Conservation (phyloP, 2,329 filamentous ascomycete genomes). For the Plectosphaerella sp. region DNA sequence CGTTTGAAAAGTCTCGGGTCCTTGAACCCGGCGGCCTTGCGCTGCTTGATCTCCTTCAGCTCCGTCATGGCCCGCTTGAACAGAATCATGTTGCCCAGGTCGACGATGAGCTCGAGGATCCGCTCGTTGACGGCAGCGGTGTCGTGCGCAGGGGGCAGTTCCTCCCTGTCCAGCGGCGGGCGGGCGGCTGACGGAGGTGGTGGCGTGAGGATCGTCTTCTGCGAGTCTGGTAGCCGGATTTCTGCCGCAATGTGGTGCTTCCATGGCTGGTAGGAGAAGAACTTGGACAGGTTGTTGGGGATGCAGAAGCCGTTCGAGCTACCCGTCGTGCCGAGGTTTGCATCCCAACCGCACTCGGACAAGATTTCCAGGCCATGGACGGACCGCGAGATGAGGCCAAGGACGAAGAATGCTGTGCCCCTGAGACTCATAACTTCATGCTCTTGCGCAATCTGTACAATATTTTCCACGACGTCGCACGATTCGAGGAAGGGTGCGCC, state of each 20-base stretch:
- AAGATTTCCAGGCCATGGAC: constrained; percentile 89
- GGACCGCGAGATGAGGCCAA: constrained; percentile 88
- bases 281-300: constrained; percentile 69
- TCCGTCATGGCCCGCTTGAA: constrained; percentile 84
- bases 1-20: constrained; percentile 77
- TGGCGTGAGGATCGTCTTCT: constrained; percentile 46
- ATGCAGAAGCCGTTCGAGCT: constrained; percentile 84
- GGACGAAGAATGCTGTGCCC: constrained; percentile 93
- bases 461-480: constrained; percentile 80
- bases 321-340: constrained; percentile 78
- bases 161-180: constrained; percentile 38
- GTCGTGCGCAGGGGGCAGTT: constrained; percentile 41
- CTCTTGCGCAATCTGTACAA: constrained; percentile 81
- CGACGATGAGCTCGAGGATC: constrained; percentile 79
- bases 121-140: constrained; percentile 67
- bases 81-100: constrained; percentile 89
- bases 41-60: constrained; percentile 72
- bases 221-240: constrained; percentile 43
- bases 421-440: constrained; percentile 89
- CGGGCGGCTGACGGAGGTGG: constrained; percentile 36
- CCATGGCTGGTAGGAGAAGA: constrained; percentile 70
- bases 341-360: constrained; percentile 87
- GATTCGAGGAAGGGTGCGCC: constrained; percentile 91
- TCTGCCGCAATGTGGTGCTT: constrained; percentile 41
- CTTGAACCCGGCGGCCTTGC: constrained; percentile 70